Conservation (phyloP, 2,329 filamentous ascomycete genomes). For the Aureobasidium leucospermi region DNA sequence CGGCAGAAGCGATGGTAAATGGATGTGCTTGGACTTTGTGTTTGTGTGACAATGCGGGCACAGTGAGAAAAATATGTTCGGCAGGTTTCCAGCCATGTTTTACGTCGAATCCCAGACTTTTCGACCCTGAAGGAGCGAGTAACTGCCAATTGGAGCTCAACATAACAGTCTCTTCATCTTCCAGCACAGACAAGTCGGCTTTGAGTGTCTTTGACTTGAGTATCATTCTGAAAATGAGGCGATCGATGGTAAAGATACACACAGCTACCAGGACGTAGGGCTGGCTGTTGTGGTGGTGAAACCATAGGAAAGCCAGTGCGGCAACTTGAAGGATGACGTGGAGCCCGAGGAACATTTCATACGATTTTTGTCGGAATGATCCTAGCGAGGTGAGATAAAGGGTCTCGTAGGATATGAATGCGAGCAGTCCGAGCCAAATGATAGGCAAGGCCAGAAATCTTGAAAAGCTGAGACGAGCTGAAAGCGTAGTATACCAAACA, state of each 20-base stretch:
- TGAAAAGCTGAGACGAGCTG: conserved; percentile 39
- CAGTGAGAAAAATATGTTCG: conserved; percentile 57
- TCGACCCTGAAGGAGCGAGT: conserved; percentile 1
- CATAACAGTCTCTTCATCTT: conserved; percentile 50
- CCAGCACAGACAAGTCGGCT: conserved; percentile 47
- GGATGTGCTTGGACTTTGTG: conserved; percentile 56
- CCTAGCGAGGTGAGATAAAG: conserved; percentile 56
- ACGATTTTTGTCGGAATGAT: conserved; percentile 53
- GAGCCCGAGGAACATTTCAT: conserved; percentile 54
- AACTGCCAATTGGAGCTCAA: conserved; percentile 40
- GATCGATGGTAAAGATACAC: conserved; percentile 51
- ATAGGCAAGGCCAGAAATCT: conserved; percentile 45
- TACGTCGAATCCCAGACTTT: conserved; percentile 24
- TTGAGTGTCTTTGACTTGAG: conserved; percentile 43
- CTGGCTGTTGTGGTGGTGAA: conserved; percentile 49
- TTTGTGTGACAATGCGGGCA: conserved; percentile 47
- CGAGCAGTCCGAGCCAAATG: conserved; percentile 47
- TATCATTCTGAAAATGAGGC: conserved; percentile 50
- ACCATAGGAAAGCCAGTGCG: conserved; percentile 50
- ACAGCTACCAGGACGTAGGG: conserved; percentile 49
- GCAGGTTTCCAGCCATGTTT: conserved; percentile 51
- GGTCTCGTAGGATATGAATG: conserved; percentile 53
- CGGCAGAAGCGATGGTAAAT: conserved; percentile 59
- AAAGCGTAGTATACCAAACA: conserved; percentile 48
- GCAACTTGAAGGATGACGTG: conserved; percentile 52